Base-by-base conservation (phyloP, 345 rosid genomes). In the Citrus trifoliata region DNA sequence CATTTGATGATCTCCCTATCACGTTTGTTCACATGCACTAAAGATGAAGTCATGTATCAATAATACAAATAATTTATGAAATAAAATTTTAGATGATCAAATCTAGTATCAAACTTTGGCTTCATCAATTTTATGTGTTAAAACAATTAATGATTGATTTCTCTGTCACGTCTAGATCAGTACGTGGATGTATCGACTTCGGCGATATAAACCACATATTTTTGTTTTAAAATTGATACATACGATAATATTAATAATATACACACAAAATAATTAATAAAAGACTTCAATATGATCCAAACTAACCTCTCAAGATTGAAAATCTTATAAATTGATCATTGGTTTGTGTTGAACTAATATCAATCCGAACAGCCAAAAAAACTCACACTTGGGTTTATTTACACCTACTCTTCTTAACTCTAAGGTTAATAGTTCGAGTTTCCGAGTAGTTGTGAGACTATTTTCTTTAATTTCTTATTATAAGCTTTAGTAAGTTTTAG, bases 1-100 rank as follows among this genome's bases (percentile, higher is more conserved):
- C 48, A 33, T n/a, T 56, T 35, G 21, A 73, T 73, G 8, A 58
- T 2, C 7, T 18, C 51, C 33, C 48, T 37, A 60, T 38, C 56
- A 60, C 21, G 35, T 59, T 62, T 27, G 28, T 19, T 10, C 2
- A 46, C 61, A 28, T 63, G 56, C 61, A 63, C 59, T 28, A 65
- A 28, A 63, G 60, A 75, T 46, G 78, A 63, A 75, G 78, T 63
- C 70, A 42, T 63, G 70, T 5, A 27, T 27, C 70, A 75, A 63
- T 75, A 75, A 75, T 75, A 28, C 28, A 42, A n/a, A 8, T 62
- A 42, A 60, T 60, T 73, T 10, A 37, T n/a, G 22, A 10, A 38
- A 10, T 0, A n/a, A 58, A 22, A 18, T 19, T 53, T 37, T 9
- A 35, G 3, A 10, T 38, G 24, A 60, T 37, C 64, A 25, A 24